Evolutionary conservation across 805 yeast genomes (phyloP).

Genomic region (Kregervanrija pseudodelftensis): DNA sequence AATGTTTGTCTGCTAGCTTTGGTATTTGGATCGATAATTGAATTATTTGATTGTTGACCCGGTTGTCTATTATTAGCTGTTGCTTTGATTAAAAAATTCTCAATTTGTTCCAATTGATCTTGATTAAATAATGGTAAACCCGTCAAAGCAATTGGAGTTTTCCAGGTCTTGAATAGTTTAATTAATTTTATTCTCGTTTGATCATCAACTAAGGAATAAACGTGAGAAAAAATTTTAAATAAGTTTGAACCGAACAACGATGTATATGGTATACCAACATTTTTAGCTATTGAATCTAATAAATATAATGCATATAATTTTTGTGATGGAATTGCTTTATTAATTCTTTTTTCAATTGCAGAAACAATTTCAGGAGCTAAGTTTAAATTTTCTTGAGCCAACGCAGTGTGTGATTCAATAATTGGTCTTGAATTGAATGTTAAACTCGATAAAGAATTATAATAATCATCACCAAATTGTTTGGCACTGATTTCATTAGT

Average conservation of each 20-base stretch:
- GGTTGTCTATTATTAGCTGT: slow-evolving; percentile 33
- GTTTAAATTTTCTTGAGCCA: slow-evolving; percentile 79
- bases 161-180: slow-evolving; percentile 85
- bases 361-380: slow-evolving; percentile 72
- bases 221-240: slow-evolving; percentile 62
- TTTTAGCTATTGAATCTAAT: slow-evolving; percentile 86
- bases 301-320: slow-evolving; percentile 81
- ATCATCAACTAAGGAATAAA: slow-evolving; percentile 76
- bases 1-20: slow-evolving; percentile 12
- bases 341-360: slow-evolving; percentile 68
- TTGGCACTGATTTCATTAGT: slow-evolving; percentile 4
- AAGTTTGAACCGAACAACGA: slow-evolving; percentile 63
- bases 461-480: slow-evolving; percentile 53
- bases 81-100: slow-evolving; percentile 59
- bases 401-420: slow-evolving; percentile 72
- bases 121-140: slow-evolving; percentile 65
- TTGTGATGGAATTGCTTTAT: slow-evolving; percentile 72
- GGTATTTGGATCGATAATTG: neutral
- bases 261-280: slow-evolving; percentile 87
- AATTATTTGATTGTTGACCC: slow-evolving; percentile 2
- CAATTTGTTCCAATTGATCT: slow-evolving; percentile 65
- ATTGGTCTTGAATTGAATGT: slow-evolving; percentile 88
- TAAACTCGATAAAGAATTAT: slow-evolving; percentile 61
- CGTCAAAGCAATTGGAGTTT: slow-evolving; percentile 53
- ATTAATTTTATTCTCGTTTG: slow-evolving; percentile 65